These are phyloP conservation scores for Debaryomyces udenii DNA, from an alignment of 1,139 yeast genomes.

Conservation along the genomic window DNA sequence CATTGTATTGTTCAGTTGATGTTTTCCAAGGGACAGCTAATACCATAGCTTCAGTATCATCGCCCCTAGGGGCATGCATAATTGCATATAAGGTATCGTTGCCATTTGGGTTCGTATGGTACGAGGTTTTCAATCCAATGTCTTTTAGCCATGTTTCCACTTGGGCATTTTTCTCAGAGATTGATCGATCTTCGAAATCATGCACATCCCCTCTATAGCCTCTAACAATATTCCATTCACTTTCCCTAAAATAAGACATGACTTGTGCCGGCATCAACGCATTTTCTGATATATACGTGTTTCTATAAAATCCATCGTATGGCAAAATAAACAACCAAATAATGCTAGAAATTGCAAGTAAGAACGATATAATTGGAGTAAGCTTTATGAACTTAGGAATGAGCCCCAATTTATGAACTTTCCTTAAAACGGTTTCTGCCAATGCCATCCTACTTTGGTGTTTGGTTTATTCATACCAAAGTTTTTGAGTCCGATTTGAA, in stretches of 20 bases:
- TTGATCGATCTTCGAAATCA: slow-evolving; percentile 37
- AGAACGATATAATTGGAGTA: slow-evolving; percentile 65
- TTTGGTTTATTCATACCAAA: not conserved
- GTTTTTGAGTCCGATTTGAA: slow-evolving; percentile 2
- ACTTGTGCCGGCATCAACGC: slow-evolving; percentile 98
- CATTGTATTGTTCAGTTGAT: slow-evolving; percentile 60
- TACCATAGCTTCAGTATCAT: slow-evolving; percentile 94
- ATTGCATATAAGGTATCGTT: slow-evolving; percentile 72
- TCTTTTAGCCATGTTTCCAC: slow-evolving; percentile 66
- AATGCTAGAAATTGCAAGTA: slow-evolving; percentile 62
- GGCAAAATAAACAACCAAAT: slow-evolving; percentile 75
- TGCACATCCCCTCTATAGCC: slow-evolving; percentile 72
- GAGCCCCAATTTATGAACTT: slow-evolving; percentile 58
- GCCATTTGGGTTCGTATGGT: slow-evolving; percentile 34
- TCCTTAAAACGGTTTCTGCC: slow-evolving; percentile 56
- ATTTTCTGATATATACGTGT: slow-evolving; percentile 89
- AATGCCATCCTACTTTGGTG: slow-evolving; percentile 51
- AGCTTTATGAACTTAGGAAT: slow-evolving; percentile 57
- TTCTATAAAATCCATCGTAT: slow-evolving; percentile 76
- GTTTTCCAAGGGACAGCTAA: slow-evolving; percentile 84
- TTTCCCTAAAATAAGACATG: slow-evolving; percentile 85
- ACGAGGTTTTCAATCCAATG: slow-evolving; percentile 72
- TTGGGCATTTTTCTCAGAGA: slow-evolving; percentile 42
- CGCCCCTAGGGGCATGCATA: slow-evolving; percentile 92
- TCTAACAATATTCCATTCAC: slow-evolving; percentile 90